Evolutionary conservation across 805 yeast species (phyloP).

Genomic region (Myxozyma nipponensis): DNA sequence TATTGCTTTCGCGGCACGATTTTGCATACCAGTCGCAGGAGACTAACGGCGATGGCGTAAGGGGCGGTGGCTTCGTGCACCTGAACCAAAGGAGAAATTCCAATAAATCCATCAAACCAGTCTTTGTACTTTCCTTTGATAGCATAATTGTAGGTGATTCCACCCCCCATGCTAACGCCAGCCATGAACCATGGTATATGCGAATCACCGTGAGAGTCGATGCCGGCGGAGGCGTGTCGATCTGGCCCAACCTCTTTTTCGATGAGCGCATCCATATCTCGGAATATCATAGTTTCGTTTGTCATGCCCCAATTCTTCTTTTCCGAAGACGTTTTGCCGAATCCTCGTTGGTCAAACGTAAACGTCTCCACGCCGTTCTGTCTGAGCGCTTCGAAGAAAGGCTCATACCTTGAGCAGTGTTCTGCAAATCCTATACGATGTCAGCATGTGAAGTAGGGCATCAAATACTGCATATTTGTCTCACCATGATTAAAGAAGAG

Average conservation of each 20-base stretch:
- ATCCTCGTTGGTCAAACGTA: constrained; percentile 41
- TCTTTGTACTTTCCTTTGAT: constrained; percentile 37
- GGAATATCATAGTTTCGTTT: constrained; percentile 34
- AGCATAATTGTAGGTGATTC: constrained; percentile 38
- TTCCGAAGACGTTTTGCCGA: constrained; percentile 36
- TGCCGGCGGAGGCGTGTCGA: neutral
- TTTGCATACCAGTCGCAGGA: constrained; percentile 32
- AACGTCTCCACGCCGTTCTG: constrained; percentile 38
- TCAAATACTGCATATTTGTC: neutral
- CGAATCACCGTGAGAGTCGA: neutral
- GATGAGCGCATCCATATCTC: constrained; percentile 37
- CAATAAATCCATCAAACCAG: constrained; percentile 36
- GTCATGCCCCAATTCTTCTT: constrained; percentile 35
- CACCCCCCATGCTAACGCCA: constrained; percentile 37
- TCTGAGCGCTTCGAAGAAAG: constrained; percentile 34
- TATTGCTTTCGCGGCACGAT: constrained; percentile 33
- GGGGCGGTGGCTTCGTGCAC: constrained; percentile 29
- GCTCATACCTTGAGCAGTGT: constrained; percentile 34
- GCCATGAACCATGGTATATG: constrained; percentile 21
- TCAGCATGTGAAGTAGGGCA: neutral
- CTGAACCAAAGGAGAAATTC: constrained; percentile 36
- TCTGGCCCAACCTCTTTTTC: constrained; percentile 17
- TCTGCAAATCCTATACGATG: constrained; percentile 38
- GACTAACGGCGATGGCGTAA: constrained; percentile 28
- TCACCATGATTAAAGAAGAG: constrained; percentile 36